Conservation (phyloP, 169 alveolate species). For the Cryptosporidium viatorum region DNA sequence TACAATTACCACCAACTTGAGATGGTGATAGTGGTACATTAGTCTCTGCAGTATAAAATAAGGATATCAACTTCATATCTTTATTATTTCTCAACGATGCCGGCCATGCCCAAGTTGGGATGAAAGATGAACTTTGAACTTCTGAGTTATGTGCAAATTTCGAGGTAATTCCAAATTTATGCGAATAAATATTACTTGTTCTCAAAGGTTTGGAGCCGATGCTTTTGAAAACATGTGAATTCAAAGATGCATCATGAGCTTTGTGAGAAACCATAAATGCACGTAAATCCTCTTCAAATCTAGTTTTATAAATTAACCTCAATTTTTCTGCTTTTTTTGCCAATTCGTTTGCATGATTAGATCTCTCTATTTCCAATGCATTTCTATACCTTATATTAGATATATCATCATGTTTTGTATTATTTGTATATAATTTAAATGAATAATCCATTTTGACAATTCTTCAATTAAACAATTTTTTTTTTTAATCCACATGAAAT, state of each 20-base stretch:
- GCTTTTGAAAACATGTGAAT: neutral
- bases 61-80: slow-evolving; percentile 6
- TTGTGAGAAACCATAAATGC: slow-evolving; percentile 48
- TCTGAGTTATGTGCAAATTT: neutral
- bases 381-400: slow-evolving; percentile 25
- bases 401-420: neutral
- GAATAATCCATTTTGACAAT: neutral
- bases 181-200: neutral
- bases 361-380: slow-evolving; percentile 44
- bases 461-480: neutral
- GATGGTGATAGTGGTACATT: slow-evolving; percentile 50
- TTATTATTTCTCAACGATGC: slow-evolving; percentile 56
- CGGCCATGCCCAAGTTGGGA: slow-evolving; percentile 75
- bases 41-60: slow-evolving; percentile 59
- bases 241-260: neutral
- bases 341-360: slow-evolving; percentile 15
- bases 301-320: slow-evolving; percentile 45
- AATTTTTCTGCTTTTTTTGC: slow-evolving; percentile 60
- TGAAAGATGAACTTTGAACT: neutral
- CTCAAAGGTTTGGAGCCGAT: neutral
- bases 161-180: neutral
- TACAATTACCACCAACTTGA: slow-evolving; percentile 25
- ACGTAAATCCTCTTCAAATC: slow-evolving; percentile 71
- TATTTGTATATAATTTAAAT: neutral
- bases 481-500: slow-evolving; percentile 1